Base-by-base conservation (phyloP, 1,284 basidiomycete species). In the Rhodotorula mucilaginosa region DNA sequence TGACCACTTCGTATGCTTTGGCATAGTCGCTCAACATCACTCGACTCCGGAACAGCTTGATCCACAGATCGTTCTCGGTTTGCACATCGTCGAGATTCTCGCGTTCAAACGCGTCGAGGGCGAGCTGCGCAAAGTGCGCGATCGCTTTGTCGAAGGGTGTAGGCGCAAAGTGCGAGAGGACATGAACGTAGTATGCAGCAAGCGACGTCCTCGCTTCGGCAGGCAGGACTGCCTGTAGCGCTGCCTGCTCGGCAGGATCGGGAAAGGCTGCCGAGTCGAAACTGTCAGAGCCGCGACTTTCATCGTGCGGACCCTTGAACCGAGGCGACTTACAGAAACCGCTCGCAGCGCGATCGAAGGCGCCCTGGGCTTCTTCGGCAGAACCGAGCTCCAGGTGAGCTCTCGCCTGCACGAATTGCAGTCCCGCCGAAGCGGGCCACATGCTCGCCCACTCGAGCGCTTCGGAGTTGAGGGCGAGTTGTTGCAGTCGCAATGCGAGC, bases 1-100 rank as follows among this genome's bases (percentile, higher is more conserved):
- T 87, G 76, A 96, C 82, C 10, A 88, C 84, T 61, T 87, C 85
- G 82, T 96, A 96, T 0, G 94, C 93, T 77, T 93, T 89, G 77
- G 94, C 91, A 81, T 89, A 96, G 73, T 86, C 83, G 7, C 86
- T 87, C 54, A 92, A 82, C 64, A 90, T 88, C 26, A 87, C 87
- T 71, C 89, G 86, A 44, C 90, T 90, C 79, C 88, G 86, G 81
- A 90, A 90, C n/a, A 94, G 84, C 70, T 84, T 88, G 69, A 85
- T 85, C 92, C 92, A 95, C 58, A 96, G 81, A 31, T 87, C 84
- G 63, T 74, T 73, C 49, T 67, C 70, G 15, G 58, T 59, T 8
- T 39, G 52, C 29, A 67, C 69, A 13, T 76, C 72, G 54, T 56
- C 47, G 21, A 6, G 6, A 19, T 52, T 63, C 34, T 73, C 71